phyloP scores from a whole-genome alignment of 495 filamentous ascomycete genomes.

The Glonium stellatum region DNA sequence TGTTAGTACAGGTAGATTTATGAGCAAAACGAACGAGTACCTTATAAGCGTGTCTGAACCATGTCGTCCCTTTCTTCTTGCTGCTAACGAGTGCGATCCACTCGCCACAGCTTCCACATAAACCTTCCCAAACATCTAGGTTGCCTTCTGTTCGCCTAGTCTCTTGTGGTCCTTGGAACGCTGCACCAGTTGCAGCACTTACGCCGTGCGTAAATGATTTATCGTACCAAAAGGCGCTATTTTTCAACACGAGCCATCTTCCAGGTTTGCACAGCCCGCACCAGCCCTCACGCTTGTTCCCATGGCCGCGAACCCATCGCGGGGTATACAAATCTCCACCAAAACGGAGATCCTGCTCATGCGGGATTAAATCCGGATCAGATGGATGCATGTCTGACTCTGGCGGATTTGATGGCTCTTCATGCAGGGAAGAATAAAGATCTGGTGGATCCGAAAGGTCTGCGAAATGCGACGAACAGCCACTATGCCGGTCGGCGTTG shows the following conservation, averaged over 20 bases:
- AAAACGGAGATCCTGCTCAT: conserved; percentile 71
- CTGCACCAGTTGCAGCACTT: conserved; percentile 65
- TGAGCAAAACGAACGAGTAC: conserved; percentile 39
- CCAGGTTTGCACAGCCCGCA: conserved; percentile 78
- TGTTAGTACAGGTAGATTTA: conserved; percentile 23
- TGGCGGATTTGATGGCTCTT: conserved; percentile 61
- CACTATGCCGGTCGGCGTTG: conserved; percentile 56
- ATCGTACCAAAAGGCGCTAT: conserved; percentile 82
- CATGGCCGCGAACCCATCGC: conserved; percentile 68
- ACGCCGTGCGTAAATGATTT: conserved; percentile 78
- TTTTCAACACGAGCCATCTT: conserved; percentile 74
- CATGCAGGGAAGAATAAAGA: conserved; percentile 61
- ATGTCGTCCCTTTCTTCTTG: conserved; percentile 81
- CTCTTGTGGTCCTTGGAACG: conserved; percentile 65
- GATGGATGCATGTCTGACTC: conserved; percentile 68
- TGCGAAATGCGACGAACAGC: conserved; percentile 50
- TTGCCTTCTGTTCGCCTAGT: conserved; percentile 71
- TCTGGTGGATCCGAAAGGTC: conserved; percentile 65
- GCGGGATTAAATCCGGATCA: conserved; percentile 61
- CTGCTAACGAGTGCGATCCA: conserved; percentile 74
- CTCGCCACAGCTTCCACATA: conserved; percentile 68
- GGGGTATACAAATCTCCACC: conserved; percentile 73
- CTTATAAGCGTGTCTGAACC: conserved; percentile 81
- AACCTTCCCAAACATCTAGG: conserved; percentile 71
- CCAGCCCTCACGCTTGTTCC: conserved; percentile 79